Percentiles rank a stretch among this genome's conserved stretches.
These are phyloP conservation scores for Singerocomus inundabilis DNA, from an alignment of 1,284 basidiomycete genomes.

Conservation along the genomic window DNA sequence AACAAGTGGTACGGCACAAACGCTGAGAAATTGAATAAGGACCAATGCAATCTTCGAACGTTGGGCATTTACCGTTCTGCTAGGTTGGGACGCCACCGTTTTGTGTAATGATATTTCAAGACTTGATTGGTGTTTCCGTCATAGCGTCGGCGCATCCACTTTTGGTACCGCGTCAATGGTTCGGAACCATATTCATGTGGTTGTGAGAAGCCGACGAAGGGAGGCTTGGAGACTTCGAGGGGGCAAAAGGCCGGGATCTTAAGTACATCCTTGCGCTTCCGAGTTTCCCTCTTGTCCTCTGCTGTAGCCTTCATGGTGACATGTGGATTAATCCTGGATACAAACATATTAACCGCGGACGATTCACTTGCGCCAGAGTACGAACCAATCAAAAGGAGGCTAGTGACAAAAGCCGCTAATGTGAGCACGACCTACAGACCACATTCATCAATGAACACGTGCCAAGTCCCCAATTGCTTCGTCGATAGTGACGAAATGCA, in stretches of 20 bases:
- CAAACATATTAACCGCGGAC: constrained; percentile 4
- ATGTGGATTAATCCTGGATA: constrained; percentile 52
- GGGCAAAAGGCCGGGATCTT: constrained; percentile 48
- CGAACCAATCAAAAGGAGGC: constrained; percentile 64
- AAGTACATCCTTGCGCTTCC: constrained; percentile 33
- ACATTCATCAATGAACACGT: constrained; percentile 28
- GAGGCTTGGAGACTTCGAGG: constrained; percentile 14
- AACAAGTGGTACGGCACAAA: constrained; percentile 46
- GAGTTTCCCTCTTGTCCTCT: constrained; percentile 33
- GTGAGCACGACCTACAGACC: constrained; percentile 7
- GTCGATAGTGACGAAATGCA: constrained; percentile 52
- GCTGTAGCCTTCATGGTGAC: constrained; percentile 31
- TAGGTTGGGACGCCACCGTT: constrained; percentile 35
- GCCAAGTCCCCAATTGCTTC: constrained; percentile 69
- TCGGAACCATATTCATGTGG: constrained; percentile 42
- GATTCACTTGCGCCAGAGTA: not conserved
- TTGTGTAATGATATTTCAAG: constrained; percentile 52
- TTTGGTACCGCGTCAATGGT: constrained; percentile 59
- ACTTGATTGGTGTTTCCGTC: constrained; percentile 23
- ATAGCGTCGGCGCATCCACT: constrained; percentile 43
- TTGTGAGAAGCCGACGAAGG: constrained; percentile 46
- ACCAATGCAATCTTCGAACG: not conserved
- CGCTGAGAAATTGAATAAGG: constrained; percentile 35
- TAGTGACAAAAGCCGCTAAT: constrained; percentile 24
- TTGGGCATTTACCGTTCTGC: constrained; percentile 50